Base-by-base conservation (phyloP, 2,329 filamentous ascomycete species). In the Talaromyces marneffei region DNA sequence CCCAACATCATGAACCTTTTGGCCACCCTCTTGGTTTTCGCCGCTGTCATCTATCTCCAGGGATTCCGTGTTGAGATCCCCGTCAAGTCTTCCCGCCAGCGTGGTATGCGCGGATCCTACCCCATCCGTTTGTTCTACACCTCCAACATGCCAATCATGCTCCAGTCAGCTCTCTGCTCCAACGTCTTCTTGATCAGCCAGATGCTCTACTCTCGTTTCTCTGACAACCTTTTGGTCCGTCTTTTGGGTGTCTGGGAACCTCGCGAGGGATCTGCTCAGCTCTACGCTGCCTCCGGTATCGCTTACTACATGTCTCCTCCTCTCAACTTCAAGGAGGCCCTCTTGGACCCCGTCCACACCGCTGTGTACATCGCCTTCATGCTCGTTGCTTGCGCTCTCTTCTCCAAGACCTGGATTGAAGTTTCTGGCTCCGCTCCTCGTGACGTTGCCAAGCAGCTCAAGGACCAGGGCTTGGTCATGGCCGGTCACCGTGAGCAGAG, bases 111-210 rank as follows among this genome's bases (percentile, higher is more conserved):
- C 72, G 95, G 93, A 73, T 96, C 92, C 42, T 99, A 97, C 86
- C 94, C 94, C 72, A 87, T 99, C 78, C 93, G 95, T 74, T 90
- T 99, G 63, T 99, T 99, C 87, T 99, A 99, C 83, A 99, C 94
- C 75, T 97, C 92, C 78, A 99, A 99, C 89, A 99, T 99, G 95
- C 94, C 94, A 75, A 99, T 99, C 81, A 99, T 99, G 94, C 85
- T 99, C 77, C 95, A 99, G 83, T 97, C 93, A 53, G 94, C 94
- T 70, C 87, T 99, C 69, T 96, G 91, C 68, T 97, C 93, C 84
- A 99, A 99, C 85, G 87, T 99, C 80, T 99, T 99, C 87, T 83
- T 99, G 67, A 92, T 99, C 82, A 94, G 90, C 76, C 94, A 99
- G 84, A 97, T 97, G 92, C 87, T 99, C 68, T 97, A 96, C 87